phyloP scores from a whole-genome alignment of 345 rosid species.

The Gynandropsis gynandra region DNA sequence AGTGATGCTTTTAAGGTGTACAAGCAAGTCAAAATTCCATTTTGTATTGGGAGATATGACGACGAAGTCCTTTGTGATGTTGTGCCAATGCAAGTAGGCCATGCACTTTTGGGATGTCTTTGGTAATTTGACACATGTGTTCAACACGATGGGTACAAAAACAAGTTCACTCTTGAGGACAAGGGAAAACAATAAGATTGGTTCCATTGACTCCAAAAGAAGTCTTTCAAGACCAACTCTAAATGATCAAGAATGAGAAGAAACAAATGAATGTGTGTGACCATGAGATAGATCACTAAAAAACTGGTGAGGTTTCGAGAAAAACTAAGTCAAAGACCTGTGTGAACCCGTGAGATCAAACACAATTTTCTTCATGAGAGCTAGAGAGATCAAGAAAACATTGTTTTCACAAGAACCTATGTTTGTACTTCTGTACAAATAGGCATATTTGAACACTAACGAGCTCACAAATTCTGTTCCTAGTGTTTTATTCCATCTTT shows the following conservation, averaged over 20 bases:
- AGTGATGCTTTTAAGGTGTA: neutral
- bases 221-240: neutral
- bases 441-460: neutral
- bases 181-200: neutral
- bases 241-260: neutral
- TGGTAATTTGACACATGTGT: neutral
- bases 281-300: neutral
- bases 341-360: neutral
- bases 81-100: neutral
- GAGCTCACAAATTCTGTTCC: neutral
- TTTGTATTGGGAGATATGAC: neutral
- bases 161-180: neutral
- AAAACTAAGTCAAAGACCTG: neutral
- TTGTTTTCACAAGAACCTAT: neutral
- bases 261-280: neutral
- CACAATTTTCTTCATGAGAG: neutral
- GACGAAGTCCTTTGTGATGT: neutral
- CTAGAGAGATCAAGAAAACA: neutral
- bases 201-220: neutral
- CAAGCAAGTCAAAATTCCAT: neutral
- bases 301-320: neutral
- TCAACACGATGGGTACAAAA: neutral
- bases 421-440: neutral
- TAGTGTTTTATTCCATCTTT: neutral
- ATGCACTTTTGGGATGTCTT: neutral